Percentiles rank a stretch among this genome's conserved stretches.
Conservation (phyloP, 176 grass and related monocot species). For the Melocanna baccifera region DNA sequence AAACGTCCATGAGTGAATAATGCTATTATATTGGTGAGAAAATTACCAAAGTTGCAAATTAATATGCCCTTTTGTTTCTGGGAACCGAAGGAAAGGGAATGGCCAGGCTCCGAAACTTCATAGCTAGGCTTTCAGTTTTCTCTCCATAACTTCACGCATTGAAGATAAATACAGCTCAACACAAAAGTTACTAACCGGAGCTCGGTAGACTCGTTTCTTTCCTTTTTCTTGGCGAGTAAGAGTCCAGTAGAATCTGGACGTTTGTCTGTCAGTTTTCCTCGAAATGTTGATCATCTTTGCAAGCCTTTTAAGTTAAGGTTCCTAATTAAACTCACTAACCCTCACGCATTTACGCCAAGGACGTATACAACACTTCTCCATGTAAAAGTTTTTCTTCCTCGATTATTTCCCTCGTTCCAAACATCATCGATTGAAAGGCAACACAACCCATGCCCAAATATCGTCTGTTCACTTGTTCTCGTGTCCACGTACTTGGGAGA, state of each 20-base stretch:
- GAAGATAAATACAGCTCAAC: no score
- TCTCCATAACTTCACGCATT: neutral
- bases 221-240: no score
- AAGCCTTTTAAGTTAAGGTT: constrained; percentile 24
- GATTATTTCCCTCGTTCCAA: neutral
- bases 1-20: neutral
- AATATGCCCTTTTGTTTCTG: neutral
- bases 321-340: no score
- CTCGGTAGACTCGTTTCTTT: neutral
- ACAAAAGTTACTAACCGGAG: neutral
- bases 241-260: neutral
- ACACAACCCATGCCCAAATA: neutral
- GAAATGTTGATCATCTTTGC: neutral
- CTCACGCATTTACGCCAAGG: neutral
- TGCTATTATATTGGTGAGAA: neutral
- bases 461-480: neutral
- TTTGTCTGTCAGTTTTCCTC: neutral
- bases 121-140: neutral
- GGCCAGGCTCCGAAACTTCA: neutral
- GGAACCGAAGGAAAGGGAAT: neutral
- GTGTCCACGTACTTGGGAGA: neutral
- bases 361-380: neutral
- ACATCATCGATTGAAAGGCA: neutral
- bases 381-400: neutral
- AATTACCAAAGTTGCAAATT: neutral